phyloP scores from a whole-genome alignment of 768 basidiomycete genomes.

The Auricularia sp. region DNA sequence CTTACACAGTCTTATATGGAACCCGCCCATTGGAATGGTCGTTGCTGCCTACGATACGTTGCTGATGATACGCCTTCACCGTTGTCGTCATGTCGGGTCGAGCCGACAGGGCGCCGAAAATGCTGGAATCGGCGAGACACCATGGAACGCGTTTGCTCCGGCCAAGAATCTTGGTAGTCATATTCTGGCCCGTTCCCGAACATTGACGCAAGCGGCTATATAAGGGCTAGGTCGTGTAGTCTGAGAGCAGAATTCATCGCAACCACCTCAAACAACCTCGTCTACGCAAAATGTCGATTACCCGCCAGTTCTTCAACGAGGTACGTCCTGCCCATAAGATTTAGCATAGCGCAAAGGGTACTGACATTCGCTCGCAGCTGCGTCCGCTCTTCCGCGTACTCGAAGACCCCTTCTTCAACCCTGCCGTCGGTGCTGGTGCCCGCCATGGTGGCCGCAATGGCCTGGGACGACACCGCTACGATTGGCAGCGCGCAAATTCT shows the following conservation, averaged over 20 bases:
- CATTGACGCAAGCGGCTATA: not conserved
- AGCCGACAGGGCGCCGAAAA: not conserved
- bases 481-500: slow-evolving; percentile 32
- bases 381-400: slow-evolving; percentile 68
- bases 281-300: slow-evolving; percentile 44
- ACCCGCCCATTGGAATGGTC: no score
- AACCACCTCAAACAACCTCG: not conserved
- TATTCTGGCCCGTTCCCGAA: not conserved
- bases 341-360: not conserved
- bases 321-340: not conserved
- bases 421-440: slow-evolving; percentile 14
- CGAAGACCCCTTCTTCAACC: slow-evolving; percentile 55
- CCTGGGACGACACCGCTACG: slow-evolving; percentile 29
- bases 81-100: no score
- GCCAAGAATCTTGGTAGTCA: not conserved
- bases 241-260: not conserved
- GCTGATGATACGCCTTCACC: no score
- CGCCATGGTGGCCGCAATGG: not conserved
- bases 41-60: no score
- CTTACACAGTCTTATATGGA: no score
- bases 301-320: slow-evolving; percentile 57
- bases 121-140: not conserved
- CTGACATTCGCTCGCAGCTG: slow-evolving; percentile 20
- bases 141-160: not conserved
- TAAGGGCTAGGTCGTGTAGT: not conserved